Evolutionary conservation across 768 basidiomycete genomes (phyloP).

Genomic region (Candolleomyces efflorescens): DNA sequence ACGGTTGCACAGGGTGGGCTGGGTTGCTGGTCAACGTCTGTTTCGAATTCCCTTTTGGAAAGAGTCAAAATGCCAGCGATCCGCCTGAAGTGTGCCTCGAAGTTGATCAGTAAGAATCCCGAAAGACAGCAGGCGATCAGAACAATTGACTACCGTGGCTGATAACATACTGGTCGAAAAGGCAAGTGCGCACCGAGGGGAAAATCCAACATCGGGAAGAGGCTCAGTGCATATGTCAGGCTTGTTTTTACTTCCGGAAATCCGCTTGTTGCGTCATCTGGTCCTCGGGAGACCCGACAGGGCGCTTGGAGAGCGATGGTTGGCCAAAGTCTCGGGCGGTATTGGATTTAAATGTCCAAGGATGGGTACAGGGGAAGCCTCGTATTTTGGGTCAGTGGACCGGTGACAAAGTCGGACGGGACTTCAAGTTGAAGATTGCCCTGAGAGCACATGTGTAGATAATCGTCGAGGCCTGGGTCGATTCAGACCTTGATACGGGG

Average conservation of each 20-base stretch:
- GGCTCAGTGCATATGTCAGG: neutral
- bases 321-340: constrained; percentile 1
- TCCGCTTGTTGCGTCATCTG: neutral
- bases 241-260: neutral
- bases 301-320: too few species aligned
- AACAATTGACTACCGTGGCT: neutral
- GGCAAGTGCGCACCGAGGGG: neutral
- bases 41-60: neutral
- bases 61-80: neutral
- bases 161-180: neutral
- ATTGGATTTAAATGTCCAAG: constrained; percentile 1
- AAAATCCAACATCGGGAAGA: neutral
- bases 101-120: neutral
- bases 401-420: neutral
- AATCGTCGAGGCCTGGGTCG: too few species aligned
- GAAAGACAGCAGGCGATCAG: too few species aligned
- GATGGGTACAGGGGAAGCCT: neutral
- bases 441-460: too few species aligned
- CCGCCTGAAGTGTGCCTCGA: too few species aligned
- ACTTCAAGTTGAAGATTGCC: neutral
- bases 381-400: neutral
- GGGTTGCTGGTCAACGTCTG: neutral
- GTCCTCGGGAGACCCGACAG: too few species aligned
- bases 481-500: too few species aligned
- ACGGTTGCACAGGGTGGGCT: neutral